Evolutionary conservation across 1,284 basidiomycete genomes (phyloP), one percentile per base, ranked within the genome.

Genomic region (Ceratobasidium papillatum): DNA sequence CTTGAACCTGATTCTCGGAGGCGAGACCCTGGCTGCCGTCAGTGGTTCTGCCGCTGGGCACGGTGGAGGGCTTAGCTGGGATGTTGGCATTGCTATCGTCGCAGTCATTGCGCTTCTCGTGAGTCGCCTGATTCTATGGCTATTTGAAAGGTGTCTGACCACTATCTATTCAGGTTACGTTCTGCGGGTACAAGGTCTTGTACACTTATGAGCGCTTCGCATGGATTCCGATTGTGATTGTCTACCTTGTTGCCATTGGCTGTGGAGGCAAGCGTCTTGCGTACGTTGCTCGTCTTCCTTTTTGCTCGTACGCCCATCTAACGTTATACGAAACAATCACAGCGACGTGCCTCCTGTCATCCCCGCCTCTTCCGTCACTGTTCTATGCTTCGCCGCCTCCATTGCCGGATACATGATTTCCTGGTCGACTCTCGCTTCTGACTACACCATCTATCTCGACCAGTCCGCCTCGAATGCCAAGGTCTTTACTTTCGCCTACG

Each of bases 1-100:
- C 2, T 81, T 84, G 76, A 84, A 84, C 78, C 80, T 79, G 43
- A 83, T 84, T 71, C 81, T 82, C 65, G 83, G 83, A n/a, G 80
- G 77, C 17, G 79, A 80, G 74, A 76, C 78, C 9, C 79, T 79
- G 38, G 79, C 77, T 17, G 81, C 81, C 41, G 80, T 82, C 27
- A 80, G 79, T 63, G 75, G 75, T 36, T 32, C 51, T 43, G 43
- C 45, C 11, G 62, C 64, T 25, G 64, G 63, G 4, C 74, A 78
- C 27, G 63, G 76, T 5, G 75, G 80, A 47, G 77, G 79, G 56
- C 81, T 82, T 22, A 81, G 81, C n/a, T 78, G 78, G 41, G 79
- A 80, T 17, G 80, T 79, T 5, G 82, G 80, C 9, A 81, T 83
- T 63, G 77, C 82, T 51, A 80, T 84, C 56, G 79, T 81, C 56